These are phyloP conservation scores for Tulasnella sp. DNA, from an alignment of 768 basidiomycete genomes.

Conservation along the genomic window DNA sequence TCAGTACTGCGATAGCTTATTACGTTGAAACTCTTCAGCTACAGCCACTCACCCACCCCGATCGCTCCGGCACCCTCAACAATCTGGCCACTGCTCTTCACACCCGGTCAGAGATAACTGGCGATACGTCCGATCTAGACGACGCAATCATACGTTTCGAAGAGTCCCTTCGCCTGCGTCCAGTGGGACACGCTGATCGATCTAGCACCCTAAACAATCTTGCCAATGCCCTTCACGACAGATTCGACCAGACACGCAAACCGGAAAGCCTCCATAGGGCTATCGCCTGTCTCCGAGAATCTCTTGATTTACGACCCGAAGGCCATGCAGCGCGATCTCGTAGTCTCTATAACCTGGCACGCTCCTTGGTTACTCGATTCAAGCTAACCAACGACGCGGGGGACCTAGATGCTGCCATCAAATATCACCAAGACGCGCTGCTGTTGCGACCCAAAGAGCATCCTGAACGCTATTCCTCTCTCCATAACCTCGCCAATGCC, in stretches of 20 bases:
- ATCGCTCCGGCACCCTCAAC: background rate
- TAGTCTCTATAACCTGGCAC: background rate
- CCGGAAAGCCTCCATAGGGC: background rate
- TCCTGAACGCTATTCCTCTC: background rate
- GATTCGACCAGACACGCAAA: background rate
- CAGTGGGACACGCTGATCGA: background rate
- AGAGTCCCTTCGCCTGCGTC: background rate
- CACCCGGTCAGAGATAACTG: background rate
- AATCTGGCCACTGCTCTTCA: background rate
- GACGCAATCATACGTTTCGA: background rate
- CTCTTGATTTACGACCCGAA: background rate
- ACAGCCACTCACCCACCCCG: background rate
- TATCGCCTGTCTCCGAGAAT: background rate
- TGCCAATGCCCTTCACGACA: background rate
- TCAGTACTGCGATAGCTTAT: background rate
- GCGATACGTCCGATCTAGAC: background rate
- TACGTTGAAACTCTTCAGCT: background rate
- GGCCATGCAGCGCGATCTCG: background rate
- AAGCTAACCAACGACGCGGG: background rate
- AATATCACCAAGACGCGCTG: background rate
- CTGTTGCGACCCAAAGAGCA: background rate
- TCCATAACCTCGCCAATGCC: background rate
- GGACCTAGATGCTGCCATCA: background rate
- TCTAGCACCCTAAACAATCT: background rate
- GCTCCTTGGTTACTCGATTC: background rate